Evolutionary conservation across 1,284 basidiomycete genomes (phyloP).

Genomic region (Moesziomyces sp.): DNA sequence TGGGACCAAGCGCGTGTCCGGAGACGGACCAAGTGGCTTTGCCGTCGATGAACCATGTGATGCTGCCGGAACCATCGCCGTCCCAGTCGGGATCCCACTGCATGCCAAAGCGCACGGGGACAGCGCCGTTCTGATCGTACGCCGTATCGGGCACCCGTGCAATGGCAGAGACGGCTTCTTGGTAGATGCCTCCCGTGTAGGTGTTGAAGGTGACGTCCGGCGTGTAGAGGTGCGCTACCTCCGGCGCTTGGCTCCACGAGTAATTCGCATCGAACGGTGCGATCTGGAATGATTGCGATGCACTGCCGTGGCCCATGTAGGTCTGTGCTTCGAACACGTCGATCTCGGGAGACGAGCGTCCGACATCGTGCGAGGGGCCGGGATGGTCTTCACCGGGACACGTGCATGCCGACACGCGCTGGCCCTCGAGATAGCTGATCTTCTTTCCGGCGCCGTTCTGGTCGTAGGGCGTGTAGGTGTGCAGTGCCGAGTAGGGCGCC

Average conservation of each 20-base stretch:
- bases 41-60: conserved; percentile 64
- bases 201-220: conserved; percentile 40
- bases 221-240: conserved; percentile 13
- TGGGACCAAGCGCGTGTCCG: conserved; percentile 28
- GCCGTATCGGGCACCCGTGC: conserved; percentile 51
- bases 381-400: conserved; percentile 55
- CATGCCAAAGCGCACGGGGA: conserved; percentile 54
- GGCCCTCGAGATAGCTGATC: conserved; percentile 42
- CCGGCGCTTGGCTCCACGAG: conserved; percentile 39
- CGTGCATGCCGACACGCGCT: conserved; percentile 51
- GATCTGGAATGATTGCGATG: conserved; percentile 63
- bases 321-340: conserved; percentile 68
- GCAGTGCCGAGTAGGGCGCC: conserved; percentile 27
- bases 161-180: conserved; percentile 63
- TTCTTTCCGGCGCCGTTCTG: conserved; percentile 6
- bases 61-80: conserved; percentile 47
- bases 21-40: conserved; percentile 57
- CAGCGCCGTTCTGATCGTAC: conserved; percentile 27
- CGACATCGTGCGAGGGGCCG: conserved; percentile 38
- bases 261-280: conserved; percentile 65
- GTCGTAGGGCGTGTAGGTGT: conserved; percentile 22
- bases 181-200: conserved; percentile 60
- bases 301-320: conserved; percentile 16
- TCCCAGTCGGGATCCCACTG: conserved; percentile 64
- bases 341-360: conserved; percentile 63